phyloP scores from a whole-genome alignment of 2,329 filamentous ascomycete genomes.

The Calonectria hawksworthii region DNA sequence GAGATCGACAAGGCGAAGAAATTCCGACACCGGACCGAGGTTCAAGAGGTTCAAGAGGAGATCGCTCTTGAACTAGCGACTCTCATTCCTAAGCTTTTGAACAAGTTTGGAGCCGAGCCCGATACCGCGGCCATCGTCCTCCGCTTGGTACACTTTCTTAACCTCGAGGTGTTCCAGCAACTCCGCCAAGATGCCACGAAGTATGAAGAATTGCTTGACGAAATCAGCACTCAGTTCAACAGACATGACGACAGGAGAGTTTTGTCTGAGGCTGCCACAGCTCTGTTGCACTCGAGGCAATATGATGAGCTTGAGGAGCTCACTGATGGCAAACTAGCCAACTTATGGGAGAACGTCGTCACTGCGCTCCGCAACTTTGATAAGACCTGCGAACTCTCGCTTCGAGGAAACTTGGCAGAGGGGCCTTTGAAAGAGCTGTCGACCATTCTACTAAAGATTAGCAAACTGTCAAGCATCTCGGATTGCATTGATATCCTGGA shows the following conservation, averaged over 20 bases:
- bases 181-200: conserved; percentile 87
- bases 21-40: conserved; percentile 72
- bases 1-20: conserved; percentile 75
- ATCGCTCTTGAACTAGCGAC: conserved; percentile 83
- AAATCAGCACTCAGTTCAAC: conserved; percentile 94
- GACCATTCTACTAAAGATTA: conserved; percentile 82
- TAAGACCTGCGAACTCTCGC: conserved; percentile 78
- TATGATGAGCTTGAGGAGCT: conserved; percentile 92
- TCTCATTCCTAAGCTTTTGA: conserved; percentile 87
- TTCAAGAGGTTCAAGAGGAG: conserved; percentile 80
- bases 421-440: conserved; percentile 78
- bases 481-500: conserved; percentile 85
- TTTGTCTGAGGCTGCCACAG: conserved; percentile 84
- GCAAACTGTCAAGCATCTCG: conserved; percentile 83
- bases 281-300: conserved; percentile 86
- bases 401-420: conserved; percentile 76
- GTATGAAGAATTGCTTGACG: conserved; percentile 86
- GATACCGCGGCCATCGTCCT: conserved; percentile 89
- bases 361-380: conserved; percentile 80
- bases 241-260: conserved; percentile 92
- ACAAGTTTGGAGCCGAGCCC: conserved; percentile 92
- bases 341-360: conserved; percentile 88
- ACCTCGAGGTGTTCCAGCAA: conserved; percentile 89
- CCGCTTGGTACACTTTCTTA: conserved; percentile 86
- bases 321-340: conserved; percentile 82